Evolutionary conservation across 176 grass and related monocot genomes (phyloP).

Genomic region (Dactylis glomerata): DNA sequence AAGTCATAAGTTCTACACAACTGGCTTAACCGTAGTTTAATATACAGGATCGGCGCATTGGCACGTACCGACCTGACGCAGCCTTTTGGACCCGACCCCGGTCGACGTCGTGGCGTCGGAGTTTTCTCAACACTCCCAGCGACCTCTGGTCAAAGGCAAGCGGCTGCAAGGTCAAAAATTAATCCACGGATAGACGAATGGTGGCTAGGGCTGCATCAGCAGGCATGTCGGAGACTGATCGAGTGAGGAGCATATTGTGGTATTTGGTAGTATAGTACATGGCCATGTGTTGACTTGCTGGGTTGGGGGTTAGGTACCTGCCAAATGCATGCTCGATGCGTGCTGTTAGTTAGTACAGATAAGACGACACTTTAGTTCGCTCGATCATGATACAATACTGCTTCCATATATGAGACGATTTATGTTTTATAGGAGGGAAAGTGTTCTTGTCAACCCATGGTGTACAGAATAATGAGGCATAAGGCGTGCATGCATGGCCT

Average conservation of each 20-base stretch:
- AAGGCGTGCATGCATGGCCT: slow-evolving; percentile 19
- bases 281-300: slow-evolving; percentile 24
- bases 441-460: slow-evolving; percentile 18
- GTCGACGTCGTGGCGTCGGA: not conserved
- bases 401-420: not conserved
- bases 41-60: not conserved
- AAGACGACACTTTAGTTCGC: slow-evolving; percentile 3
- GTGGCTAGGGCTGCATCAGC: slow-evolving; percentile 25
- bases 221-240: not conserved
- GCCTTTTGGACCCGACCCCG: slow-evolving; percentile 28
- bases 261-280: not conserved
- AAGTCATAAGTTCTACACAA: not conserved
- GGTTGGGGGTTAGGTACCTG: slow-evolving; percentile 11
- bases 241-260: slow-evolving; percentile 5
- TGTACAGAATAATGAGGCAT: slow-evolving; percentile 17
- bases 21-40: slow-evolving; percentile 39
- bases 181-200: slow-evolving; percentile 17
- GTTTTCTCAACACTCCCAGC: not conserved
- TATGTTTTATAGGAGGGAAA: not conserved
- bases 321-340: slow-evolving; percentile 13
- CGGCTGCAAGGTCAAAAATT: slow-evolving; percentile 10
- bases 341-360: not conserved
- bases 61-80: slow-evolving; percentile 26
- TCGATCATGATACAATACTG: not conserved
- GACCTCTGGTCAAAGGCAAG: slow-evolving; percentile 34